Evolutionary conservation across 140 eudicot species (phyloP), one percentile per base, ranked within the genome.

Genomic region (Stevia rebaudiana): DNA sequence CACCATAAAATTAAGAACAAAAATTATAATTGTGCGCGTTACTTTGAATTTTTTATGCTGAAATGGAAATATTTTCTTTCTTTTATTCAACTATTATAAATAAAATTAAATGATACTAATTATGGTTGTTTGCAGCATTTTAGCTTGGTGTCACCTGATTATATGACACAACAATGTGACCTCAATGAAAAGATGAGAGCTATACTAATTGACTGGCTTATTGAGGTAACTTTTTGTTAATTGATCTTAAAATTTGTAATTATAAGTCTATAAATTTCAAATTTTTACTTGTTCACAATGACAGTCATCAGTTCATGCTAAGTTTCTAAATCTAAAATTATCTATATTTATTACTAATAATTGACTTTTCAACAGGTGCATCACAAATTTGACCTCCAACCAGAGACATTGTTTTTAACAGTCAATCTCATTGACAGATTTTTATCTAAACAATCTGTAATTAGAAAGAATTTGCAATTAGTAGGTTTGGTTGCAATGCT

Each of bases 171-270:
- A 61, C 99, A 94, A 61, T 70, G 61, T 62, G 99, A 94, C 73
- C 84, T 94, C 40, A 94, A 88, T 50, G 90, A 88, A 72, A 83
- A 75, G 61, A 94, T 94, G 99, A 81, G 99, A 50, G 83, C 86
- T 44, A 89, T 94, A 67, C 85, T 94, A 54, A 82, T 94, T 41
- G 99, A 94, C 71, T 94, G 97, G 99, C 86, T 94, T 2, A 71
- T 88, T 56, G 99, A 94, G 97, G 98, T 91, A 74, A 65, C 47
- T 24, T 70, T 74, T 59, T 1, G 28, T 35, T 13, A 13, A 6
- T n/a, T n/a, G n/a, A 31, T 17, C 41, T 1, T 30, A 0, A 41
- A 21, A 0, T 59, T 12, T 16, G 12, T 0, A 11, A 35, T 3
- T 35, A 35, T 18, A 25, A 11, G 35, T 71, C n/a, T n/a, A n/a